phyloP scores from a whole-genome alignment of 73 alveolate genomes.

The Stentor roeselii region DNA sequence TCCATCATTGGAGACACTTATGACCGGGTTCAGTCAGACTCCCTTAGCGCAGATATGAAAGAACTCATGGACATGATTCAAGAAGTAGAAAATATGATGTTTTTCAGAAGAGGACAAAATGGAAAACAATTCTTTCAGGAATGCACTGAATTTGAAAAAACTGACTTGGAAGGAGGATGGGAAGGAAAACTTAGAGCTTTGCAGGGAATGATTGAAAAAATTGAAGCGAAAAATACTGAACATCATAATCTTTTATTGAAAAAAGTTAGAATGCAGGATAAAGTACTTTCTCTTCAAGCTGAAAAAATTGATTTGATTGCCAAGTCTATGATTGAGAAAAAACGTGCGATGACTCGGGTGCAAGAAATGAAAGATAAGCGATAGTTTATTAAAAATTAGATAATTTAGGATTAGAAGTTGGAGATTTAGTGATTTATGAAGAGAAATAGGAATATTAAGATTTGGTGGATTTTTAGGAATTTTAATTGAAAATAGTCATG shows the following conservation, averaged over 20 bases:
- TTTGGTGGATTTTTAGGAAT: too few relatives aligned
- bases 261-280: background rate
- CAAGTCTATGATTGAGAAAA: too few relatives aligned
- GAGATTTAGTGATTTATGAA: too few relatives aligned
- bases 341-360: too few relatives aligned
- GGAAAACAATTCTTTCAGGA: slow-evolving; percentile 2
- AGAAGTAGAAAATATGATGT: slow-evolving; percentile 23
- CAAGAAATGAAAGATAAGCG: too few relatives aligned
- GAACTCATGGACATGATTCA: background rate
- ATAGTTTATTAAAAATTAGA: too few relatives aligned
- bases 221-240: background rate
- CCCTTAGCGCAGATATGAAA: background rate
- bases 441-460: too few relatives aligned
- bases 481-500: too few relatives aligned
- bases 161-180: background rate
- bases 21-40: background rate
- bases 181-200: slow-evolving; percentile 21
- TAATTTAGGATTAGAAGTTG: too few relatives aligned
- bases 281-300: background rate
- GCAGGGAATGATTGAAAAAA: background rate
- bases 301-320: background rate
- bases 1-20: background rate
- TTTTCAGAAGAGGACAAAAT: background rate
- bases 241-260: background rate
- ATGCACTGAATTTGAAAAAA: background rate